Evolutionary conservation across 441 rosid genomes (phyloP).

Genomic region (Raphanus hybrid): DNA sequence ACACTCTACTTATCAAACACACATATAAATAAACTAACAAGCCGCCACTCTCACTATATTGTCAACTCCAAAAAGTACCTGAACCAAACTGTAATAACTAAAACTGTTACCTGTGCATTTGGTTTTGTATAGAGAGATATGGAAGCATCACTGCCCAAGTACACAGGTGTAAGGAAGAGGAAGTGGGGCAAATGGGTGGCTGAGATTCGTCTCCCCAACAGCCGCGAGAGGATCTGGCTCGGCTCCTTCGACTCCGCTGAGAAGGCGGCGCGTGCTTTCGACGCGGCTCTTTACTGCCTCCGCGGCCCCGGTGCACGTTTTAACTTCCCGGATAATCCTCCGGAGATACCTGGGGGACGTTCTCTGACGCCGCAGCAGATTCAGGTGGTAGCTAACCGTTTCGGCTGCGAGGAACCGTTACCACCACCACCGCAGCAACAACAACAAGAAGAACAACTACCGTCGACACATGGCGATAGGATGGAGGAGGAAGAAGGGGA

Average conservation of each 20-base stretch:
- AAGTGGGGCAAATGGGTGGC: slow-evolving; percentile 98
- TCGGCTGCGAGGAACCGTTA: no score
- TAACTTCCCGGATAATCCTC: slow-evolving; percentile 73
- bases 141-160: slow-evolving; percentile 48
- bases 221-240: slow-evolving; percentile 88
- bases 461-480: slow-evolving; percentile 19
- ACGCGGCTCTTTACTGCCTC: slow-evolving; percentile 76
- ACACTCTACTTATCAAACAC: slow-evolving; percentile 12
- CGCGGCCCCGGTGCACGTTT: slow-evolving; percentile 68
- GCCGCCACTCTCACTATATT: slow-evolving; percentile 41
- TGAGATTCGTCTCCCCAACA: slow-evolving; percentile 86
- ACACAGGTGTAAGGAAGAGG: slow-evolving; percentile 82
- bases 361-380: slow-evolving; percentile 59
- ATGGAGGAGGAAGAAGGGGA: neutral
- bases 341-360: slow-evolving; percentile 48
- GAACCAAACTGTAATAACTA: neutral
- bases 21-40: slow-evolving; percentile 29
- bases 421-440: neutral
- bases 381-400: slow-evolving; percentile 33
- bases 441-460: neutral
- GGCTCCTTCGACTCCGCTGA: slow-evolving; percentile 76
- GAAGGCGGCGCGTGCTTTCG: slow-evolving; percentile 95
- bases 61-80: slow-evolving; percentile 26
- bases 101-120: slow-evolving; percentile 10
- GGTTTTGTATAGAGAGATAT: slow-evolving; percentile 8